Evolutionary conservation across 2,329 filamentous ascomycete genomes (phyloP), one percentile per base, ranked within the genome.

Genomic region (Claviceps sp.): DNA sequence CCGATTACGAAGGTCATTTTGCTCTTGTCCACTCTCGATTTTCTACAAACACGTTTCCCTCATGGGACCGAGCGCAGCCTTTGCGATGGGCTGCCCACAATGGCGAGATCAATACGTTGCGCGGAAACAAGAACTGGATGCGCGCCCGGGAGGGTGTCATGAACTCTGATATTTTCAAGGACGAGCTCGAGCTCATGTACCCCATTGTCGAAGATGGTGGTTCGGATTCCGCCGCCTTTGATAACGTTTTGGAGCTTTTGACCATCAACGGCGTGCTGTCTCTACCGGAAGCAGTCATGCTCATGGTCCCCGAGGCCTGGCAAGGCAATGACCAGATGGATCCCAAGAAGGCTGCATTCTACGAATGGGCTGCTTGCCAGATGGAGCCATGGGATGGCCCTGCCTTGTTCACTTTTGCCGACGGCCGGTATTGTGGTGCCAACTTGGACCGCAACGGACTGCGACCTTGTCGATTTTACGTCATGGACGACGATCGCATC

Each of bases 41-140:
- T 73, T 96, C 89, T 34, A 97, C 91, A 55, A 97, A 97, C 76
- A 97, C 91, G 50, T 97, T 97, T 72, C 91, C 91, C 20, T 95
- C 89, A 1, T 97, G 91, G 91, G 93, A 97, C 70, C 86, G 91
- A 72, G 93, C 91, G 55, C 91, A 97, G 73, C 91, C 91, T 57
- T 74, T 97, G 58, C 82, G 91, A 71, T 97, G 91, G 91, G 90
- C 90, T 58, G 91, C 91, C 63, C 91, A 97, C 76, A 97, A 97
- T 68, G 91, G 91, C 76, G 91, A 97, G 73, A 97, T 97, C 67
- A 97, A 97, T 71, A 97, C 91, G 1, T 75, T 97, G 56, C 86
- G 91, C 66, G 91, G 91, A 55, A 97, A 97, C 76, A 97, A 97
- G 78, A 97, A 97, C 72, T 97, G 91, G 91, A 97, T 97, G 91